Conservation (phyloP, 2,329 filamentous ascomycete species). For the Chaetomiaceae sp. region DNA sequence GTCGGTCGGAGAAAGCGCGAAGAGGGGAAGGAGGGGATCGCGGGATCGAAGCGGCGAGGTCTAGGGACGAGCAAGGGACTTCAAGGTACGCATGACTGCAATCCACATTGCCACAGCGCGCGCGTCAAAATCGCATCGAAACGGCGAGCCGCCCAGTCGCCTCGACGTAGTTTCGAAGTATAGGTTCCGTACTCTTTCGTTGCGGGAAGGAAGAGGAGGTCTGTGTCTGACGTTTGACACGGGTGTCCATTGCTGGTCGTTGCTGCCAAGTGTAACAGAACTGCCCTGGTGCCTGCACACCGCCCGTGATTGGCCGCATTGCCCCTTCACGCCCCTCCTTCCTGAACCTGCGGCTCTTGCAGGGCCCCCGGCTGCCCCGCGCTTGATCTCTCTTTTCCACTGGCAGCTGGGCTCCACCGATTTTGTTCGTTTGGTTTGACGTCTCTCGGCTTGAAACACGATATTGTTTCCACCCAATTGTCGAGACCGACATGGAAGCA, state of each 20-base stretch:
- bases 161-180: constrained; percentile 26
- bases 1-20: constrained; percentile 3
- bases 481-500: not conserved
- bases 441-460: constrained; percentile 34
- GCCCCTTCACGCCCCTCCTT: constrained; percentile 7
- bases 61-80: constrained; percentile 3
- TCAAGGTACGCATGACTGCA: constrained; percentile 4
- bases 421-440: constrained; percentile 33
- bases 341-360: constrained; percentile 25
- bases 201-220: constrained; percentile 26
- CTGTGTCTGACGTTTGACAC: constrained; percentile 41
- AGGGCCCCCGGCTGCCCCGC: constrained; percentile 15
- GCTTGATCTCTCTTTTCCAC: constrained; percentile 1
- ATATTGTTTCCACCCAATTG: constrained; percentile 30
- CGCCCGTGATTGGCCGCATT: constrained; percentile 20
- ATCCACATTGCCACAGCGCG: not conserved
- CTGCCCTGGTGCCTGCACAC: constrained; percentile 19
- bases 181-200: not conserved
- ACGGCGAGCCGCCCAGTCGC: constrained; percentile 11
- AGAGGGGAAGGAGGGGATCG: not conserved
- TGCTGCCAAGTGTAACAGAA: constrained; percentile 32
- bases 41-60: not conserved
- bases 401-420: constrained; percentile 3
- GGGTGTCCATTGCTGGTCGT: constrained; percentile 33
- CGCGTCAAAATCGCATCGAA: not conserved